Percentiles rank a stretch among this genome's conserved stretches.
These are phyloP conservation scores for Penicillium sp. DNA, from an alignment of 2,329 filamentous ascomycete species.

Conservation along the genomic window DNA sequence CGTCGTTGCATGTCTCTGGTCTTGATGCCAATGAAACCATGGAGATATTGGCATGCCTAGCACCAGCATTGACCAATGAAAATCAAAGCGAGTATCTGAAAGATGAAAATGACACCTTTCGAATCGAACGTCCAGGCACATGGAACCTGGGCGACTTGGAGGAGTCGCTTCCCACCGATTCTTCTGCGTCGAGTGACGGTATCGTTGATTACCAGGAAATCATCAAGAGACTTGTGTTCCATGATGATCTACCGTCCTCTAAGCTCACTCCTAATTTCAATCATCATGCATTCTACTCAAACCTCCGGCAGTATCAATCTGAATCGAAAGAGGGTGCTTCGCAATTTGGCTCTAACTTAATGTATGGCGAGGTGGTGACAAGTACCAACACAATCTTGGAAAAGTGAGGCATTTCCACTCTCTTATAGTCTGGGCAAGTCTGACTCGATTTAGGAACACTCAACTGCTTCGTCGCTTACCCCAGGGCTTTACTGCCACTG, in stretches of 20 bases:
- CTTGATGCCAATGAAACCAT: constrained; percentile 63
- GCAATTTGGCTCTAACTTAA: constrained; percentile 71
- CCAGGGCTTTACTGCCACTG: constrained; percentile 80
- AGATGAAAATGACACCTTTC: constrained; percentile 80
- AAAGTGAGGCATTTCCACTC: constrained; percentile 56
- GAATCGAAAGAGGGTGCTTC: constrained; percentile 55
- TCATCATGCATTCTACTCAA: constrained; percentile 73
- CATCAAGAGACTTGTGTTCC: constrained; percentile 70
- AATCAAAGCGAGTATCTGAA: constrained; percentile 70
- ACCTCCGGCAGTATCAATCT: constrained; percentile 65
- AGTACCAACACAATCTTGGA: constrained; percentile 93
- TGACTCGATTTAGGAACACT: constrained; percentile 61
- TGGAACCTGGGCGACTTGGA: constrained; percentile 59
- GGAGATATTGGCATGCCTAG: constrained; percentile 61
- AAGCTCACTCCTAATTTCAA: constrained; percentile 84
- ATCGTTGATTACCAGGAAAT: constrained; percentile 73
- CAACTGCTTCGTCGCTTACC: constrained; percentile 73
- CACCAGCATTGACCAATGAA: constrained; percentile 65
- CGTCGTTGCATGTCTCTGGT: constrained; percentile 77
- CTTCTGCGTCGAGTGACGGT: constrained; percentile 44
- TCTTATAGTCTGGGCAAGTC: background rate
- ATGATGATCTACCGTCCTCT: constrained; percentile 67
- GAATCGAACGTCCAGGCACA: constrained; percentile 65
- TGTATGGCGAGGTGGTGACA: constrained; percentile 90
- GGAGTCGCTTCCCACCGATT: constrained; percentile 49